Base-by-base conservation (phyloP, 345 rosid genomes). In the Syzygium oleosum region DNA sequence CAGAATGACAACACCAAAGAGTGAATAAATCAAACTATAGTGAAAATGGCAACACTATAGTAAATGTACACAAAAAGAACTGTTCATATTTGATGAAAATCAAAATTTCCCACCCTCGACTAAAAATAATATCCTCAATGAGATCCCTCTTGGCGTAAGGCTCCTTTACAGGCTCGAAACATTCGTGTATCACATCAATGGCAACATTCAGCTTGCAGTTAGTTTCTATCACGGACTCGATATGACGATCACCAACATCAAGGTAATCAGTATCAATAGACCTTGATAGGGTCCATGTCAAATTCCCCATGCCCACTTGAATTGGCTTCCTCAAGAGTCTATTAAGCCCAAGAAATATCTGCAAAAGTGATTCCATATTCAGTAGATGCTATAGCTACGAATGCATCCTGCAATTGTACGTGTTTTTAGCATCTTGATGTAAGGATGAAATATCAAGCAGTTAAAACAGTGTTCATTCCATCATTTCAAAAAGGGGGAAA, bases 241-340 rank as follows among this genome's bases (percentile, higher is more conserved):
- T 94, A 52, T 46, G 59, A 51, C 14, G 1, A 34, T 55, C 58
- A 52, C 77, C 84, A 49, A 17, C 87, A 85, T 65, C 49, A 43
- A 84, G 49, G 13, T 46, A 55, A 51, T 90, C 85, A 34, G 51
- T 65, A 83, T 73, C 89, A 6, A 88, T 88, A 51, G 92, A 90
- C 87, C 93, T 95, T 43, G 90, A 84, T 43, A 97, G 49, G 19
- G 93, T 95, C 99, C 99, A 95, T 2, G 95, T 93, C 86, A 96
- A 88, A 88, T 92, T 93, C 84, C 85, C 88, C 21, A 55, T 78
- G 2, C 94, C 93, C 73, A 93, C 88, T 56, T 73, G 56, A 90
- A 93, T 83, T 84, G 92, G 88, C 87, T 92, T 91, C 78, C 97
- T 96, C 25, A 92, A 31, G 25, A 97, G 95, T 73, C 88, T 87